These are phyloP conservation scores for Purpureocillium takamizusanense DNA, from an alignment of 2,329 filamentous ascomycete genomes.

Conservation along the genomic window DNA sequence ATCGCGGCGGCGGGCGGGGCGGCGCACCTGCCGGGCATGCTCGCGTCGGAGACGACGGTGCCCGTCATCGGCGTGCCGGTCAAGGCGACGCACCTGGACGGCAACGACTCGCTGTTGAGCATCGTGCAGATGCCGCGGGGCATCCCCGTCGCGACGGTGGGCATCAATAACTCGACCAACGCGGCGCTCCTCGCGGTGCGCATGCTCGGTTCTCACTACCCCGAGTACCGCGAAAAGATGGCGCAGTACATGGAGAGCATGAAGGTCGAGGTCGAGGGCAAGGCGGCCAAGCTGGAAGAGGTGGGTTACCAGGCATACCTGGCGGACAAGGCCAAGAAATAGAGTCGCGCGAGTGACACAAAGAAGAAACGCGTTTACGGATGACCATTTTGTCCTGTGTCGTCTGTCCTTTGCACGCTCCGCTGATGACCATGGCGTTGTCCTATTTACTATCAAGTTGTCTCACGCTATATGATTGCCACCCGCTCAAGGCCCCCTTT, in stretches of 20 bases:
- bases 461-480: no score
- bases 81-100: slow-evolving; percentile 63
- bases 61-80: slow-evolving; percentile 74
- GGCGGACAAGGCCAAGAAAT: slow-evolving; percentile 23
- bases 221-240: slow-evolving; percentile 47
- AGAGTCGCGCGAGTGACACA: not conserved
- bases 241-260: slow-evolving; percentile 53
- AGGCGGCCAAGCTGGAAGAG: slow-evolving; percentile 48
- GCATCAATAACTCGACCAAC: slow-evolving; percentile 73
- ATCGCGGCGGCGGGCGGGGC: slow-evolving; percentile 71
- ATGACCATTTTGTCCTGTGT: no score
- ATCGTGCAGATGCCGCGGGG: slow-evolving; percentile 74
- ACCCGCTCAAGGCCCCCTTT: no score
- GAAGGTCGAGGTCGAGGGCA: slow-evolving; percentile 53
- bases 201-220: slow-evolving; percentile 52
- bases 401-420: no score
- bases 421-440: no score
- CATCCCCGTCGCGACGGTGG: slow-evolving; percentile 66
- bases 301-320: slow-evolving; percentile 49
- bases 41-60: slow-evolving; percentile 59
- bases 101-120: slow-evolving; percentile 60
- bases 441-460: no score
- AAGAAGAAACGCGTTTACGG: no score
- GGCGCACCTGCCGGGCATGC: slow-evolving; percentile 67
- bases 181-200: slow-evolving; percentile 63